Base-by-base conservation (phyloP, 495 filamentous ascomycete species). In the Talaromyces liani region DNA sequence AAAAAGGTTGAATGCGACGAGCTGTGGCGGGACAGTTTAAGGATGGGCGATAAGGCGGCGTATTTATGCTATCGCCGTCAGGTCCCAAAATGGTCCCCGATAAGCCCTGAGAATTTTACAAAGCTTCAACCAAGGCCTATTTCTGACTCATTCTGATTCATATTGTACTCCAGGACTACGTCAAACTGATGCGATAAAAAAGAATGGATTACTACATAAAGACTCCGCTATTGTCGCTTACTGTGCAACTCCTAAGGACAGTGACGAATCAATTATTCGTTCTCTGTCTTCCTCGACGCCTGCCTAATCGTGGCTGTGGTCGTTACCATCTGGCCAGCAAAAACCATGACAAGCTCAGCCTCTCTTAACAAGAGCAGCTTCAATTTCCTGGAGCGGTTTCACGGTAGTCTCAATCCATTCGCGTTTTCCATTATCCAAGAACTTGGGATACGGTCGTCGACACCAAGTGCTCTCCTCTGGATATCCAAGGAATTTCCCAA, bases 401-500 rank as follows among this genome's bases (percentile, higher is more conserved):
- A 59, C 57, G 12, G 22, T 59, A 4, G n/a, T 22, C 8, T 14
- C 34, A 36, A 59, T 59, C 33, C 57, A 59, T 59, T 59, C 57
- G 18, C 57, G 31, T n/a, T 59, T 59, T 39, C 33, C 57, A 20
- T 24, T 20, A 59, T 36, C 31, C 31, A 59, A 22, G 20, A 59
- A 59, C 22, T 59, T 33, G 18, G 57, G 57, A 12, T 59, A 59
- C 31, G 33, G 57, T 39, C 57, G 29, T 41, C 57, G 33, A 31
- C 57, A 59, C 57, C 57, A 59, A 18, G 57, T 59, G 31, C 57
- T 59, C 14, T 59, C 57, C 31, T 59, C 31, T 59, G 57, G 27
- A 22, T 91, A 91, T 53, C 84, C 85, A 66, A 84, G 82, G 68
- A 80, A 82, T 33, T 77, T 75, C 67, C 88, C 75, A 67, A 92